phyloP scores from a whole-genome alignment of 805 yeast genomes.

The Saccharomycopsis sp. region DNA sequence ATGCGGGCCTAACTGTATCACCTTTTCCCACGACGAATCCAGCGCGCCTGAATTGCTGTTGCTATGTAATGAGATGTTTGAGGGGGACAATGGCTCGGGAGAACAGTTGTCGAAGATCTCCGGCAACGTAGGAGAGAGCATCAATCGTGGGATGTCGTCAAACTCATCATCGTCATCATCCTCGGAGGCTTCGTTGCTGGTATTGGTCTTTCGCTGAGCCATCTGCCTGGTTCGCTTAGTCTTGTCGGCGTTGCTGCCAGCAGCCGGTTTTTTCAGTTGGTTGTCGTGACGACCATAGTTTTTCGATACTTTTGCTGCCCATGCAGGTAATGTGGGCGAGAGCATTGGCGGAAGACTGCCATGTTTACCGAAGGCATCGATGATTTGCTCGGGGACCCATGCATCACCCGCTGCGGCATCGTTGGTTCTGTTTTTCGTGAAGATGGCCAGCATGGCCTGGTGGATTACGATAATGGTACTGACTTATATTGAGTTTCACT shows the following conservation, averaged over 20 bases:
- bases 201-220: neutral
- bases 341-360: constrained; percentile 18
- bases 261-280: neutral
- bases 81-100: neutral
- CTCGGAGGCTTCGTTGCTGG: constrained; percentile 3
- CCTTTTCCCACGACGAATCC: neutral
- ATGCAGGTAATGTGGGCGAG: constrained; percentile 20
- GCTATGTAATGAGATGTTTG: neutral
- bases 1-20: constrained; percentile 4
- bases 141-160: constrained; percentile 15
- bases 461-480: neutral
- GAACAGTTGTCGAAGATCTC: constrained; percentile 1
- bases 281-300: neutral
- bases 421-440: constrained; percentile 1
- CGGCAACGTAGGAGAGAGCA: constrained; percentile 17
- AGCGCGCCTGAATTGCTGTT: neutral
- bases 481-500: too few relatives aligned
- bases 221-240: neutral
- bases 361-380: constrained; percentile 13
- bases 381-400: constrained; percentile 5
- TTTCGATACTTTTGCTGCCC: constrained; percentile 11
- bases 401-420: neutral
- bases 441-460: constrained; percentile 3
- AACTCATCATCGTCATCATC: constrained; percentile 22
- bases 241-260: neutral